A percentile compares a stretch with the other conserved stretches of the same genome.
phyloP scores from a whole-genome alignment of 768 basidiomycete genomes.

The Pleurotus tuoliensis region DNA sequence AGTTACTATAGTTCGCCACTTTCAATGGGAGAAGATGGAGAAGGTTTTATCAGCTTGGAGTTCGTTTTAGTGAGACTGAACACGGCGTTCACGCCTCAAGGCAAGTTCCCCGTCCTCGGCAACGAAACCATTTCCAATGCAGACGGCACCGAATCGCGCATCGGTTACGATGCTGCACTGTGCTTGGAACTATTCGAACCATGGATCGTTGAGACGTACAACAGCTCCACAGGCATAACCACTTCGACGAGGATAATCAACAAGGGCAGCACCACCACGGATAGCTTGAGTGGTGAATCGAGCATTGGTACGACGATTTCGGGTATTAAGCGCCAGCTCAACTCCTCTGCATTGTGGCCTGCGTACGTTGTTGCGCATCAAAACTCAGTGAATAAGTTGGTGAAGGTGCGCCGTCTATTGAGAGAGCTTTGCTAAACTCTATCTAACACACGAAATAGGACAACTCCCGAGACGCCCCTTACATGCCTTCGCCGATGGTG shows the following conservation, averaged over 20 bases:
- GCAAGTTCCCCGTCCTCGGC: conserved; percentile 13
- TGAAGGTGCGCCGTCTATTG: conserved; percentile 21
- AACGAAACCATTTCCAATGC: conserved; percentile 5
- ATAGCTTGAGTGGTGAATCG: conserved; percentile 18
- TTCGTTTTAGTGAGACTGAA: conserved; percentile 17
- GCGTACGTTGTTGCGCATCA: conserved; percentile 30
- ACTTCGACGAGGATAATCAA: conserved; percentile 26
- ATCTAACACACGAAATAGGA: conserved; percentile 21
- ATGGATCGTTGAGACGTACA: conserved; percentile 12
- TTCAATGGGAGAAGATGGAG: conserved; percentile 14
- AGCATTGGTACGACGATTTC: conserved; percentile 16
- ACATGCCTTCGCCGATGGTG: conserved; percentile 39
- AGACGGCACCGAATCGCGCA: conserved; percentile 3
- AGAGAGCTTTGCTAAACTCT: background rate
- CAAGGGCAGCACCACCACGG: conserved; percentile 22
- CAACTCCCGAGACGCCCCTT: conserved; percentile 32
- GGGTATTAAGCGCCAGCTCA: conserved; percentile 21
- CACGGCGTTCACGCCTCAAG: conserved; percentile 17
- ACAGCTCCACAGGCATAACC: conserved; percentile 25
- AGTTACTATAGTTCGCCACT: conserved; percentile 20
- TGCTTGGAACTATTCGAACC: conserved; percentile 14
- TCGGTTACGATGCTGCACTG: conserved; percentile 13
- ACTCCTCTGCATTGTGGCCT: conserved; percentile 22
- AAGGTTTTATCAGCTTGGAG: conserved; percentile 17
- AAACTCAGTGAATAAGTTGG: conserved; percentile 34